Conservation (phyloP, 1,284 basidiomycete species). For the Irpex rosettiformis region DNA sequence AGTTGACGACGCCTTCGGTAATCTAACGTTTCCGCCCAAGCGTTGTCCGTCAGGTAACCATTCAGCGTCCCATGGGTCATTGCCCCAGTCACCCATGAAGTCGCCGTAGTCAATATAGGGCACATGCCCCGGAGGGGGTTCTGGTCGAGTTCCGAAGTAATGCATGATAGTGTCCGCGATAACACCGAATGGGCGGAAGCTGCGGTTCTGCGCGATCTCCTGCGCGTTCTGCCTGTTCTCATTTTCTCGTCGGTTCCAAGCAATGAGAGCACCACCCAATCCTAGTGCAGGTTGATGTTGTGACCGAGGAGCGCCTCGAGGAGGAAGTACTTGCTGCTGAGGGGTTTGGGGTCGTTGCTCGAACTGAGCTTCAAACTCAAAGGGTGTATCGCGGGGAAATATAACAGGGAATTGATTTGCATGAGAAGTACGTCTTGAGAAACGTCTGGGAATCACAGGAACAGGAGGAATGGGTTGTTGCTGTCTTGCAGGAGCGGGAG, state of each 20-base stretch:
- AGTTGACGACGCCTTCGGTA: conserved; percentile 31
- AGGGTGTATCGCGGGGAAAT: conserved; percentile 38
- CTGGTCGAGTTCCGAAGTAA: conserved; percentile 1
- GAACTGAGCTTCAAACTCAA: conserved; percentile 40
- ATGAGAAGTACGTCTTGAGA: conserved; percentile 19
- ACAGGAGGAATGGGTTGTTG: conserved; percentile 24
- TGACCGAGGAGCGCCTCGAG: conserved; percentile 40
- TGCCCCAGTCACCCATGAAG: background rate
- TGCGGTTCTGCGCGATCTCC: conserved; percentile 18
- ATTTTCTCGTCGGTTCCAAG: conserved; percentile 27
- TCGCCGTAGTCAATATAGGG: background rate
- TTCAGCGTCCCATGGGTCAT: conserved; percentile 4
- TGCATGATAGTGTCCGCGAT: background rate
- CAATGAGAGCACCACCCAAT: conserved; percentile 65
- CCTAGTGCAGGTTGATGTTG: conserved; percentile 58
- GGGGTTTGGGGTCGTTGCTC: conserved; percentile 21
- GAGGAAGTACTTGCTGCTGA: conserved; percentile 18
- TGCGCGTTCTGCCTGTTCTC: conserved; percentile 19
- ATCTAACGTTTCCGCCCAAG: background rate
- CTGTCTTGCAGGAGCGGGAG: conserved; percentile 5
- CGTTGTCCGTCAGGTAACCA: background rate
- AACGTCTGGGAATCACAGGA: conserved; percentile 39
- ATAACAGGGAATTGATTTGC: conserved; percentile 30
- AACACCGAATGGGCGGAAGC: background rate
- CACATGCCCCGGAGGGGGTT: background rate